phyloP scores from a whole-genome alignment of 2,329 filamentous ascomycete species.

The Neobulgaria alba region DNA sequence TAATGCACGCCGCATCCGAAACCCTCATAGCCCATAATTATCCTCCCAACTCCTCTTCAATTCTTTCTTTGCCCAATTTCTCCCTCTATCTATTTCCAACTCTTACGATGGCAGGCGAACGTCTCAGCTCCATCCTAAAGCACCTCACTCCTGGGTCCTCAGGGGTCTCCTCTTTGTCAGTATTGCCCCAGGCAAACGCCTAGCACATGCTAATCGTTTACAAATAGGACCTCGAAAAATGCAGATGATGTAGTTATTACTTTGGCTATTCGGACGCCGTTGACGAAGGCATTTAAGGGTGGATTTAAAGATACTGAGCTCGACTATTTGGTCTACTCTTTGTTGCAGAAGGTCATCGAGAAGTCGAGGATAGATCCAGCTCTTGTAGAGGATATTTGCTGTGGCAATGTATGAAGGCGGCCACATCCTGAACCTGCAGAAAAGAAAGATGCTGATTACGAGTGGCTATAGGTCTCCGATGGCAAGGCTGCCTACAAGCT shows the following conservation, averaged over 20 bases:
- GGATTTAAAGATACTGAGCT: constrained; percentile 91
- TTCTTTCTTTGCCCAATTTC: too few species aligned
- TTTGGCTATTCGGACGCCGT: constrained; percentile 77
- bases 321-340: constrained; percentile 76
- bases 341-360: constrained; percentile 67
- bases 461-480: constrained; percentile 58
- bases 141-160: constrained; percentile 70
- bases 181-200: constrained; percentile 9
- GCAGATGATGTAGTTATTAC: constrained; percentile 96
- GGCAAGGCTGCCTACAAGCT: constrained; percentile 82
- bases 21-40: too few species aligned
- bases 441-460: background rate
- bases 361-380: constrained; percentile 71
- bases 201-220: constrained; percentile 18
- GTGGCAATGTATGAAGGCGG: constrained; percentile 67
- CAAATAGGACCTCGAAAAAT: constrained; percentile 73
- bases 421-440: background rate
- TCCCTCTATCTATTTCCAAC: too few species aligned
- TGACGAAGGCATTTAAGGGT: constrained; percentile 83
- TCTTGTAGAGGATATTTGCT: constrained; percentile 79
- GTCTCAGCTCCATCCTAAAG: constrained; percentile 79
- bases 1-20: too few species aligned
- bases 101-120: constrained; percentile 84
- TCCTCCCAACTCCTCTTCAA: too few species aligned
- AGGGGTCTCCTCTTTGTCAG: constrained; percentile 70